Conservation (phyloP, 164 flowering plant species). For the Tetrastigma voinierianum region DNA sequence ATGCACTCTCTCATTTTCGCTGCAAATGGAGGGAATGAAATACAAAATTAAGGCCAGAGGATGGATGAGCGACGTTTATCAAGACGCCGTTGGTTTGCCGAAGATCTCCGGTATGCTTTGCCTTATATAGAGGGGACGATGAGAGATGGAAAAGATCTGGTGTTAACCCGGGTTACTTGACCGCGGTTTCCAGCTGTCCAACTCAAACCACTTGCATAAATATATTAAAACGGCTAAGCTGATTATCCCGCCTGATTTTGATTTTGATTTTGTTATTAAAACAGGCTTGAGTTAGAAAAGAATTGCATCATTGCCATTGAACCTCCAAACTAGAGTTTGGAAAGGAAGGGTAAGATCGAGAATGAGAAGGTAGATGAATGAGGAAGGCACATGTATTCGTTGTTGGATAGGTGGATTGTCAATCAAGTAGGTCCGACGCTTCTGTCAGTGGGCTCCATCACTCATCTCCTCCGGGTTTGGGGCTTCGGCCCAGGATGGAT, state of each 20-base stretch:
- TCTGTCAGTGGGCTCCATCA: neutral
- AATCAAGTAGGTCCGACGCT: conserved; percentile 2
- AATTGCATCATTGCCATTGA: conserved; percentile 12
- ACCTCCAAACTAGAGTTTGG: neutral
- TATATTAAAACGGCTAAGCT: conserved; percentile 3
- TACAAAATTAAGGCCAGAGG: neutral
- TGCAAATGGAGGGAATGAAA: neutral
- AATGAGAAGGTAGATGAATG: neutral
- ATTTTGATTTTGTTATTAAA: conserved; percentile 4
- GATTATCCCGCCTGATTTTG: conserved; percentile 12
- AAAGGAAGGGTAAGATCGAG: neutral
- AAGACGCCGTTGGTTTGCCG: conserved; percentile 27
- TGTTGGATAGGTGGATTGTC: neutral
- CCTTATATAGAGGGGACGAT: conserved; percentile 6
- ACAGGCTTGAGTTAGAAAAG: neutral
- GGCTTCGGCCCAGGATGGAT: too few relatives aligned
- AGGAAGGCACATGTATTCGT: neutral
- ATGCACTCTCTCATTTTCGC: conserved; percentile 37
- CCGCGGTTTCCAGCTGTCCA: conserved; percentile 11
- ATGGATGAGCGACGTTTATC: conserved; percentile 28
- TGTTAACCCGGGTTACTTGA: conserved; percentile 26
- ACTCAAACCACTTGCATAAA: neutral
- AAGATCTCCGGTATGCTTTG: neutral
- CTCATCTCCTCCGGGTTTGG: neutral
- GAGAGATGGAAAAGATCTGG: conserved; percentile 7